These are phyloP conservation scores for Psidium guajava DNA, from an alignment of 345 rosid species.

Conservation along the genomic window DNA sequence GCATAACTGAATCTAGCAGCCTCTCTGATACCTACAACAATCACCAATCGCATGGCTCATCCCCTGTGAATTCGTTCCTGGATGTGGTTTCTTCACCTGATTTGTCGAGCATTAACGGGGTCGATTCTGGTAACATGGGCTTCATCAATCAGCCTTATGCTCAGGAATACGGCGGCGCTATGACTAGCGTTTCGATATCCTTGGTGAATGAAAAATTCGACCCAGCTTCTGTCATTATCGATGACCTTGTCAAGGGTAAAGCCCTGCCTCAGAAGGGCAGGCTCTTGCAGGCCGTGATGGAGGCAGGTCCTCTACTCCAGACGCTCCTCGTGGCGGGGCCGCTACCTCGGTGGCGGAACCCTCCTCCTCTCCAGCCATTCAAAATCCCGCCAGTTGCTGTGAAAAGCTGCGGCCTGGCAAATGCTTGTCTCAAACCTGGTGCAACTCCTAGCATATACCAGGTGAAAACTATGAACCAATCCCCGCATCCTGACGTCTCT, in stretches of 20 bases:
- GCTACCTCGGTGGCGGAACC: slow-evolving; percentile 88
- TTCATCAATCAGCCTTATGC: slow-evolving; percentile 11
- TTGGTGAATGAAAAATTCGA: slow-evolving; percentile 18
- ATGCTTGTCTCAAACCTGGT: slow-evolving; percentile 2
- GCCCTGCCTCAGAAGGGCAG: slow-evolving; percentile 59
- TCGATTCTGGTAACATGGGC: slow-evolving; percentile 20
- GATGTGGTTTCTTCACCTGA: slow-evolving; percentile 74
- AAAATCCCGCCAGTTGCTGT: slow-evolving; percentile 47
- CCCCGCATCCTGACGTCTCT: slow-evolving; percentile 7
- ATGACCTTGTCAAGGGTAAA: slow-evolving; percentile 41
- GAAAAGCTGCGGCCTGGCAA: slow-evolving; percentile 9
- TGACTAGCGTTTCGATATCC: background rate
- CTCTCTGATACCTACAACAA: slow-evolving; percentile 22
- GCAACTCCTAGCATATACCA: background rate
- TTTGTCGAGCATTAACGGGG: slow-evolving; percentile 41
- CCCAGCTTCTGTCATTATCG: slow-evolving; percentile 27
- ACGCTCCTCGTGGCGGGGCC: slow-evolving; percentile 83
- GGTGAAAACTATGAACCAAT: slow-evolving; percentile 4
- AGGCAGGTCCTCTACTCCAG: slow-evolving; percentile 73
- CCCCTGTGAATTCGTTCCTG: slow-evolving; percentile 63
- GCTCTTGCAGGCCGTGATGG: slow-evolving; percentile 58
- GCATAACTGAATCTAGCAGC: slow-evolving; percentile 75
- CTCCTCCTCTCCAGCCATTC: slow-evolving; percentile 64
- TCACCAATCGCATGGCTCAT: slow-evolving; percentile 37
- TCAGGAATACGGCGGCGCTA: slow-evolving; percentile 3